Conservation (phyloP, 225 moss, liverwort and hornwort genomes). For the Thuidium tamariscinum region DNA sequence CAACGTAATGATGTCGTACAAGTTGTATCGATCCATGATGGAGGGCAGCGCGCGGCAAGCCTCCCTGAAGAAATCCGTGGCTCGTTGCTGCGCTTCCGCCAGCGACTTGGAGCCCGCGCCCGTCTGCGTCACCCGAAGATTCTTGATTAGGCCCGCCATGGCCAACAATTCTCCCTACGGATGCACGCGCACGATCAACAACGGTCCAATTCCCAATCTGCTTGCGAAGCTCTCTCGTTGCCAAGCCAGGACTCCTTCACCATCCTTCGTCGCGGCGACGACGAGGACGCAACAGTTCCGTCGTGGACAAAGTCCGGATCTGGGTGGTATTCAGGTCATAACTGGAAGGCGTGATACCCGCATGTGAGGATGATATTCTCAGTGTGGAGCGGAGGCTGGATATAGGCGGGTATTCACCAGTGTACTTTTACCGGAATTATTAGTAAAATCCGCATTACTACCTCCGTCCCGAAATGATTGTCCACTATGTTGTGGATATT, state of each 20-base stretch:
- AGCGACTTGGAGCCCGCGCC: slow-evolving; percentile 41
- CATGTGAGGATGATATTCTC: no score
- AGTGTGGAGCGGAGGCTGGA: no score
- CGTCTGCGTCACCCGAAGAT: slow-evolving; percentile 34
- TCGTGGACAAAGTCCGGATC: not conserved
- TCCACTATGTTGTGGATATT: no score
- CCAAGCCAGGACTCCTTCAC: no score
- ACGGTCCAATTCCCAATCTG: not conserved
- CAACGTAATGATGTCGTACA: slow-evolving; percentile 61
- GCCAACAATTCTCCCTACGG: not conserved
- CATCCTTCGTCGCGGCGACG: not conserved
- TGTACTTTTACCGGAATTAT: no score
- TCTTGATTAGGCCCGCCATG: slow-evolving; percentile 47
- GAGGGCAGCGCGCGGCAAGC: slow-evolving; percentile 65
- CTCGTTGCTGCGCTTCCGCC: slow-evolving; percentile 60
- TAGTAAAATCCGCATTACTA: no score
- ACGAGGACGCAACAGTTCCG: not conserved
- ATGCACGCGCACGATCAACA: not conserved
- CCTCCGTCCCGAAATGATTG: no score
- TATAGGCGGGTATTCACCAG: not conserved
- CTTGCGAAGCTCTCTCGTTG: not conserved
- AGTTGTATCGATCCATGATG: slow-evolving; percentile 78
- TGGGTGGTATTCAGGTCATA: not conserved
- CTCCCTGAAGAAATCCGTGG: slow-evolving; percentile 62
- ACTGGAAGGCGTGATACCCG: rapidly evolving